These are phyloP conservation scores for Eucalyptus decipiens DNA, from an alignment of 345 rosid species.

Conservation along the genomic window DNA sequence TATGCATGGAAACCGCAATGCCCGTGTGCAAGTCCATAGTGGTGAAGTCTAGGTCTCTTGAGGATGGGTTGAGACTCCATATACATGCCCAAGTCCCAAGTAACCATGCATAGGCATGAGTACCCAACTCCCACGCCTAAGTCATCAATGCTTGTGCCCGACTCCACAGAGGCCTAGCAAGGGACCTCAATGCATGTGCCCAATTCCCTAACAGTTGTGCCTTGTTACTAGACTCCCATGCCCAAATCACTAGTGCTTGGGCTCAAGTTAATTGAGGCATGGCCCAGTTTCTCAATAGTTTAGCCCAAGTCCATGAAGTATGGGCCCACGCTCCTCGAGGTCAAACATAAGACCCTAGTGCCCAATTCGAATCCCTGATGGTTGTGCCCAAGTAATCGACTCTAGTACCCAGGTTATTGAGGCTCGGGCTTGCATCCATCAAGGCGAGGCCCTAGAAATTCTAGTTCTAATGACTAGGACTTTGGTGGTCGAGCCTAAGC, in stretches of 20 bases:
- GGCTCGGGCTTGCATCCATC: accelerated
- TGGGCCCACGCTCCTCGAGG: not conserved
- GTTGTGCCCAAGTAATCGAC: not conserved
- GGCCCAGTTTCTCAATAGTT: accelerated
- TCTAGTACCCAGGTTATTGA: not conserved
- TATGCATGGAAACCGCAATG: accelerated
- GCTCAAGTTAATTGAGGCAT: not conserved
- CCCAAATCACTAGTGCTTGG: not conserved
- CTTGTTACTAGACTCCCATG: not conserved
- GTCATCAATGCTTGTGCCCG: not conserved
- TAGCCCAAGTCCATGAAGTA: not conserved
- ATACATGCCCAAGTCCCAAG: not conserved
- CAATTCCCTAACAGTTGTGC: accelerated
- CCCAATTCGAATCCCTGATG: accelerated
- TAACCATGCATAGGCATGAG: not conserved
- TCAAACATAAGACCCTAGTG: not conserved
- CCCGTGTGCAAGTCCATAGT: not conserved
- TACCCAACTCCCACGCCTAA: accelerated
- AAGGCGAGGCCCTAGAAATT: not conserved
- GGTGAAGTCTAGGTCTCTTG: not conserved
- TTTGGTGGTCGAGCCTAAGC: not conserved
- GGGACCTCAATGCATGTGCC: not conserved
- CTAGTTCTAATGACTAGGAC: accelerated
- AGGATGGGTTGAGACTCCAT: accelerated
- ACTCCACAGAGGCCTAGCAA: not conserved